phyloP scores from a whole-genome alignment of 495 filamentous ascomycete species.

The Astrocystis sublimbata region DNA sequence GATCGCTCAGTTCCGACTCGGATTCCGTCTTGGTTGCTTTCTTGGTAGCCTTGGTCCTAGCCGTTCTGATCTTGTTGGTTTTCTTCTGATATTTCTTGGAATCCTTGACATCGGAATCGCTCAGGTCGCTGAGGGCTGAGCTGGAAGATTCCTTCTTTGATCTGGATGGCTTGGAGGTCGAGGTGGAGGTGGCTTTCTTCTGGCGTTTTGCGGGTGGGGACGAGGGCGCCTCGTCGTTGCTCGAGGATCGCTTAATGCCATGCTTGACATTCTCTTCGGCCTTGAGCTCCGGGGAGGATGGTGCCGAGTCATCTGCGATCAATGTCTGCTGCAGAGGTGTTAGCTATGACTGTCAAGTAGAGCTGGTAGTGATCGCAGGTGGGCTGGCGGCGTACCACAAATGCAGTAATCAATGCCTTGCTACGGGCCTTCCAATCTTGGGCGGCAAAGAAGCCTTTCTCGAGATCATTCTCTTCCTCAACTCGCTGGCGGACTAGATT shows the following conservation, averaged over 20 bases:
- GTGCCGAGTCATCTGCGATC: constrained; percentile 17
- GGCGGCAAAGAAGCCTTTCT: constrained; percentile 69
- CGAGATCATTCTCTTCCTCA: constrained; percentile 65
- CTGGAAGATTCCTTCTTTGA: constrained; percentile 36
- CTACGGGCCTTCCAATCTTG: constrained; percentile 76
- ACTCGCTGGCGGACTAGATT: constrained; percentile 68
- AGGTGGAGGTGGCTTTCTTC: constrained; percentile 29
- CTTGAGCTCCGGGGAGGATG: constrained; percentile 18
- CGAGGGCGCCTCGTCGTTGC: constrained; percentile 28
- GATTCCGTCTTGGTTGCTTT: constrained; percentile 25
- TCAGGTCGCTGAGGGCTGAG: constrained; percentile 26
- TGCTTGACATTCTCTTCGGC: constrained; percentile 26
- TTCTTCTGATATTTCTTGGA: constrained; percentile 31
- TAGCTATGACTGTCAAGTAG: constrained; percentile 11
- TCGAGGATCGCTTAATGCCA: constrained; percentile 35
- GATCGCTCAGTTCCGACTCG: constrained; percentile 33
- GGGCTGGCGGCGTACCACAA: constrained; percentile 61
- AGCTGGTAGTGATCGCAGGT: constrained; percentile 24
- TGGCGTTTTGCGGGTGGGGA: constrained; percentile 32
- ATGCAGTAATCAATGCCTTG: constrained; percentile 68
- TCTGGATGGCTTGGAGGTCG: constrained; percentile 23
- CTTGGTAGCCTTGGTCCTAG: constrained; percentile 11
- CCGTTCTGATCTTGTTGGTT: constrained; percentile 23
- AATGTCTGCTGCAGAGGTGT: constrained; percentile 24
- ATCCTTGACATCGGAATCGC: constrained; percentile 33